These are phyloP conservation scores for Candida ficus DNA, from an alignment of 805 yeast genomes.

Conservation along the genomic window DNA sequence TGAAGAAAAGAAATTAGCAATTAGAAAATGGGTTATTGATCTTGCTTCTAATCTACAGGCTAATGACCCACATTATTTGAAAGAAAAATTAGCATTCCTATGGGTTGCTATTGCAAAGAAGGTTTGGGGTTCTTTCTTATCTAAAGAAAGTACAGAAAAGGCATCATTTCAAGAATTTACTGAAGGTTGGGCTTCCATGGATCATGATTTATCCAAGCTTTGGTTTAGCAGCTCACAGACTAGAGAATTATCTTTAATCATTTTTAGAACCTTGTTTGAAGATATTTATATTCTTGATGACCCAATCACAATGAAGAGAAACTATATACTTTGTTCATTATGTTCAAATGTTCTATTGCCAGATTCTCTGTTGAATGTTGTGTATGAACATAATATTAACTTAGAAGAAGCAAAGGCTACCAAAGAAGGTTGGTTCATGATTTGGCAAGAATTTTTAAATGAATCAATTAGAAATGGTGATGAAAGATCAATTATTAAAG, in stretches of 20 bases:
- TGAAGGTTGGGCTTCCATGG: conserved; percentile 88
- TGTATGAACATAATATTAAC: conserved; percentile 64
- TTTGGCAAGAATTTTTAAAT: conserved; percentile 59
- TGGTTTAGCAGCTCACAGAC: conserved; percentile 66
- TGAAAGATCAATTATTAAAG: conserved; percentile 51
- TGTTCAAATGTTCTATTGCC: conserved; percentile 83
- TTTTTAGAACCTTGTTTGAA: conserved; percentile 84
- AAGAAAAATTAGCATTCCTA: conserved; percentile 81
- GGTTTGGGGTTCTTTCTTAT: conserved; percentile 79
- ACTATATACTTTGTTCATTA: conserved; percentile 69
- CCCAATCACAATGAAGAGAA: conserved; percentile 78
- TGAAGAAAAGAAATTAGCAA: conserved; percentile 53
- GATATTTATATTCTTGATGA: conserved; percentile 91
- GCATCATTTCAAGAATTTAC: conserved; percentile 43
- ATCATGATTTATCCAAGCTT: conserved; percentile 60
- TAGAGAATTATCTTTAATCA: conserved; percentile 71
- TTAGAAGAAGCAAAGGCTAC: conserved; percentile 61
- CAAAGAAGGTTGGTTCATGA: conserved; percentile 78
- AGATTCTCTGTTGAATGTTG: conserved; percentile 50
- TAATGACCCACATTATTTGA: conserved; percentile 84
- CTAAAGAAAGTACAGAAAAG: conserved; percentile 25
- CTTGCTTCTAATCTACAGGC: conserved; percentile 53
- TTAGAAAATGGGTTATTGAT: conserved; percentile 82
- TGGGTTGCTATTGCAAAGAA: conserved; percentile 93
- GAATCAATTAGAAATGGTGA: conserved; percentile 38